These are phyloP conservation scores for Thinopyrum elongatum DNA, from an alignment of 176 grass and related monocot genomes.

Conservation along the genomic window DNA sequence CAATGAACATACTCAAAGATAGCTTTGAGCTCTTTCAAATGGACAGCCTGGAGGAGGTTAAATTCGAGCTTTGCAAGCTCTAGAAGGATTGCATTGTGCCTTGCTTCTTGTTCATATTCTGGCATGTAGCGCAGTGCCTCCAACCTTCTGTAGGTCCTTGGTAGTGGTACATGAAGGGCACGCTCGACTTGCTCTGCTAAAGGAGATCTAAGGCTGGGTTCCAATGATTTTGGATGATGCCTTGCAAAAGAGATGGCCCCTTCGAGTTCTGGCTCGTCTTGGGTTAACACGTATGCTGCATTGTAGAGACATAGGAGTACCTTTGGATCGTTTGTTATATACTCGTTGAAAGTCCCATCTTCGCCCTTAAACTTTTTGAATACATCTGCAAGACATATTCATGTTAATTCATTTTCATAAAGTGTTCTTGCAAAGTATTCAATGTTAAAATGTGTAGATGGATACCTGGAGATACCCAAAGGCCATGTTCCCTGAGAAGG, in stretches of 20 bases:
- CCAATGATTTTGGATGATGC: background rate
- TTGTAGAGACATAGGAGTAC: slow-evolving; percentile 6
- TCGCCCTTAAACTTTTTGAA: background rate
- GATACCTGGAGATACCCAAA: background rate
- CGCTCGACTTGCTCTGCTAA: background rate
- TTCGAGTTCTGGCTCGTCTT: background rate
- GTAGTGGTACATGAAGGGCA: slow-evolving; percentile 11
- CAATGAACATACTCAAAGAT: background rate
- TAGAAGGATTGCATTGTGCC: background rate
- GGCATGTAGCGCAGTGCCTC: background rate
- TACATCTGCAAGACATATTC: background rate
- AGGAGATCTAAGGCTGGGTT: background rate
- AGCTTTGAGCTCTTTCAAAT: background rate
- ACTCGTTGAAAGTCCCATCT: background rate
- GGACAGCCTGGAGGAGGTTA: background rate
- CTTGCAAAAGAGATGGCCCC: background rate
- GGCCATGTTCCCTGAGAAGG: background rate
- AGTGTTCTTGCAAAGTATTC: no score
- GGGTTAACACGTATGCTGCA: background rate
- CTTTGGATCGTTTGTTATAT: background rate
- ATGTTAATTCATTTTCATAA: background rate
- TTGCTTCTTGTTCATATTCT: background rate
- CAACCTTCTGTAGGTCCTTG: background rate
- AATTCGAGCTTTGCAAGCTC: background rate
- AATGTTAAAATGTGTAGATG: no score